Percentiles rank a stretch among this genome's conserved stretches.
Evolutionary conservation across 139 green algal genomes (phyloP).

Genomic region (Trebouxia sp.): DNA sequence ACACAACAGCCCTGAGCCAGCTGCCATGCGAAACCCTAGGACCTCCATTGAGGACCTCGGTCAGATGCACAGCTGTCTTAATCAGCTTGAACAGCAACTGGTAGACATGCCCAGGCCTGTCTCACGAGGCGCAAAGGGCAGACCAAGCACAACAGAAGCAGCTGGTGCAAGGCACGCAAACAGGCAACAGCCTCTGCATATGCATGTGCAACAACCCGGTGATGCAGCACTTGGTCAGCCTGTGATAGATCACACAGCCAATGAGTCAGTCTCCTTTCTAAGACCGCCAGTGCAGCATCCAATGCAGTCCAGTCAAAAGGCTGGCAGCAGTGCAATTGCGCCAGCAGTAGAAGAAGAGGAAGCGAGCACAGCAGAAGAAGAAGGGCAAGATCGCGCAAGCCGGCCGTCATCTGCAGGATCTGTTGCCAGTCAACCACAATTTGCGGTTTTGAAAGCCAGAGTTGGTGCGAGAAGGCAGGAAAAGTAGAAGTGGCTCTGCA

Average conservation of each 20-base stretch:
- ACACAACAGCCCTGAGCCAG: not conserved
- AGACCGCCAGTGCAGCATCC: not conserved
- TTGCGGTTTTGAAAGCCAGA: conserved; percentile 15
- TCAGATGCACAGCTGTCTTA: conserved; percentile 17
- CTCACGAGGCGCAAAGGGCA: not conserved
- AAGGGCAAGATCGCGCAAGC: not conserved
- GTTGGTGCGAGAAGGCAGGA: not conserved
- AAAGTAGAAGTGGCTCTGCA: no score
- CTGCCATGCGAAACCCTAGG: not conserved
- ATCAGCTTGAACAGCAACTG: conserved; percentile 5
- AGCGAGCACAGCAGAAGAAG: not conserved
- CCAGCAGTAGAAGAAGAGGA: not conserved
- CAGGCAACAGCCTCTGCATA: not conserved
- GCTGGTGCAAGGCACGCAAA: not conserved
- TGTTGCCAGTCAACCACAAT: not conserved
- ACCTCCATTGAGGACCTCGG: conserved; percentile 6
- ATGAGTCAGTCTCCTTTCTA: not conserved
- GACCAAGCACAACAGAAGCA: not conserved
- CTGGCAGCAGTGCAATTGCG: not conserved
- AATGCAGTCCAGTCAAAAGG: no score
- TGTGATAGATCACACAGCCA: not conserved
- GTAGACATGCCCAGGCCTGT: not conserved
- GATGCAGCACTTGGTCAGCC: not conserved
- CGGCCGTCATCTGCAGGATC: not conserved
- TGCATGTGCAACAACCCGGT: not conserved